These are phyloP conservation scores for Allantophomopsis cytisporea DNA, from an alignment of 2,329 filamentous ascomycete genomes.

Conservation along the genomic window DNA sequence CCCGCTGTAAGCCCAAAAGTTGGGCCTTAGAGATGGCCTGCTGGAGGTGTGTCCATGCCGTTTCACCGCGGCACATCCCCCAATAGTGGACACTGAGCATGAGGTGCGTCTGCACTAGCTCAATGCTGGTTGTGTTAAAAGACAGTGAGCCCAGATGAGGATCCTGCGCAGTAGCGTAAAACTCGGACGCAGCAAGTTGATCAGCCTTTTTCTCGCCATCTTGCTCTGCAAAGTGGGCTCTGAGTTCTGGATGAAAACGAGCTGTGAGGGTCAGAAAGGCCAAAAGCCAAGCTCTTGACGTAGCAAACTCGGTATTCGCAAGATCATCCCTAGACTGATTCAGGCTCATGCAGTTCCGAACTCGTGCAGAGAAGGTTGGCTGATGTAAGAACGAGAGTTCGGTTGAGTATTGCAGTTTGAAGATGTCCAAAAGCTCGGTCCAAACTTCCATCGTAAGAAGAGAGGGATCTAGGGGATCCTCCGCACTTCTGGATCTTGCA, in stretches of 20 bases:
- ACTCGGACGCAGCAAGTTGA: conserved; percentile 44
- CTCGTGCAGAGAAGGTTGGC: conserved; percentile 42
- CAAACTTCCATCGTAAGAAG: conserved; percentile 52
- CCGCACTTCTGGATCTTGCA: conserved; percentile 18
- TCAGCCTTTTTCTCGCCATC: conserved; percentile 18
- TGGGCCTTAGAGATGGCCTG: conserved; percentile 48
- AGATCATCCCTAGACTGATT: no score
- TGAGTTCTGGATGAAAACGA: conserved; percentile 49
- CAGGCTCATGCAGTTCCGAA: conserved; percentile 13
- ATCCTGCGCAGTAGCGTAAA: conserved; percentile 46
- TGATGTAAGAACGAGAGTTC: conserved; percentile 62
- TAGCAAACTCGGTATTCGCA: no score
- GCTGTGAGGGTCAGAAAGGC: conserved; percentile 57
- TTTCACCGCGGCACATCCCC: conserved; percentile 47
- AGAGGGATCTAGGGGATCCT: conserved; percentile 47
- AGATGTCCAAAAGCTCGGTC: conserved; percentile 57
- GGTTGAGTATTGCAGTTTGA: conserved; percentile 57
- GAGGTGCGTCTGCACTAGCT: conserved; percentile 52
- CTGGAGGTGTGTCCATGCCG: conserved; percentile 54
- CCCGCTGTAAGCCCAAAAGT: conserved; percentile 44
- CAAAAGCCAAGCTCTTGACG: conserved; percentile 25
- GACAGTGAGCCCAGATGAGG: conserved; percentile 33
- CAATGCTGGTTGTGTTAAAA: conserved; percentile 39
- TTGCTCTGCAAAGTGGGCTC: conserved; percentile 27
- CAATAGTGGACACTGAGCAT: conserved; percentile 64